Evolutionary conservation across 2,329 filamentous ascomycete genomes (phyloP), one percentile per base, ranked within the genome.

Genomic region (Colletotrichum godetiae): DNA sequence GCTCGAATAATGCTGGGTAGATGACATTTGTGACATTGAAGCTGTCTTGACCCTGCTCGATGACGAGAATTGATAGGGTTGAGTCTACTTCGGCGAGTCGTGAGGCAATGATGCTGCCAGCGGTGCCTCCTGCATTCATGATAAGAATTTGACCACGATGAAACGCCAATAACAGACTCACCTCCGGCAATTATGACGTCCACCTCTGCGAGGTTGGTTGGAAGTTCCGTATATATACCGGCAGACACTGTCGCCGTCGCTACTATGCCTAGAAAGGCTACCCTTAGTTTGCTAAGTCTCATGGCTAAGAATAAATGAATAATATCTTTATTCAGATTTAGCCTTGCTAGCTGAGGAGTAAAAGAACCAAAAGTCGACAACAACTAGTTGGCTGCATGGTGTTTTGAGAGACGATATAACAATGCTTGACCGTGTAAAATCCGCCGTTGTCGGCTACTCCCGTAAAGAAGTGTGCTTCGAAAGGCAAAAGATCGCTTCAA

Each of bases 101-200:
- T 4, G 76, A 74, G 5, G 80, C 79, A 3, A 76, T 69, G 12
- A 81, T 75, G 33, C 78, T 79, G 27, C 77, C 79, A 4, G 77
- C 74, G 1, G 76, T 77, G 46, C 80, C 80, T 5, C 79, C 80
- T 82, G 52, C 4, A 33, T 42, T 5, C 22, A n/a, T 7, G 2
- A n/a, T 67, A 11, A 65, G 27, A 19, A n/a, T 15, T 15, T 10
- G 29, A 6, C 24, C 13, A 37, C 11, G 1, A 12, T 31, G n/a
- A 8, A 24, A 13, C 3, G 10, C 15, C 2, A 13, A n/a, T 1
- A 73, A 4, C 15, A 27, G 5, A 74, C 77, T 55, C 78, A 84
- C 85, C 85, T 76, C 87, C 87, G 4, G 84, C 85, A 65, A 89
- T 83, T 68, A 89, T 86, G 55, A 89, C 82, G 74, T 89, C 88